Evolutionary conservation across 2,329 filamentous ascomycete species (phyloP), one percentile per base, ranked within the genome.

Genomic region (Penicillium sp.): DNA sequence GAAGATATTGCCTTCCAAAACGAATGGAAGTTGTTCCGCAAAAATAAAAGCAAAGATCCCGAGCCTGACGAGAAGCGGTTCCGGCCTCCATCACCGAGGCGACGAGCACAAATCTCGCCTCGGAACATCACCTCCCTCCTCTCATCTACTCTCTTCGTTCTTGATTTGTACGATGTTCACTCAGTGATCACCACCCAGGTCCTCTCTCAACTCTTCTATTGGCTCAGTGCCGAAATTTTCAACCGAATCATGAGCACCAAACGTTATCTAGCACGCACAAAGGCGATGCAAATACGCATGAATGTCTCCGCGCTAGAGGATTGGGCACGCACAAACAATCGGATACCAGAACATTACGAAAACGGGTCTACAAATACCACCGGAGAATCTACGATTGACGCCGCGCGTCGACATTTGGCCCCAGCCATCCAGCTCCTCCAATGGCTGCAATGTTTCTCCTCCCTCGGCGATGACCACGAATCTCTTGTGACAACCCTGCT

Each of bases 211-310:
- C 81, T 99, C 2, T 81, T 97, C 41, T 99, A 97, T 76, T 99
- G 94, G 94, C 82, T 99, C 14, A 90, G 92, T 7, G 90, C 93
- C 0, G 94, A 99, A 74, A 84, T 97, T 8, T 99, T 99, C 78
- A 99, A 99, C 73, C 88, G 93, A 55, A 90, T 99, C 72, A 96
- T 99, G 90, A 93, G 90, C 29, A 97, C 95, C 67, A 85, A 91
- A 61, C 92, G 93, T 70, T 99, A 97, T 67, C 81, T 99, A 9
- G 93, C 94, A 6, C 84, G 94, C 49, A 99, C 94, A 16, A 99
- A 99, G 74, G 94, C 94, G 3, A 99, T 99, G 94, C 94, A 99
- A 72, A 97, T 99, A 64, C 90, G 94, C 62, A 97, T 99, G 92
- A 99, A 99, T 70, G 86, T 99, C 7, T 97, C 94, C 0, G 88